Evolutionary conservation across 2,329 filamentous ascomycete species (phyloP), one percentile per base, ranked within the genome.

Genomic region (Fusarium albosuccineum): DNA sequence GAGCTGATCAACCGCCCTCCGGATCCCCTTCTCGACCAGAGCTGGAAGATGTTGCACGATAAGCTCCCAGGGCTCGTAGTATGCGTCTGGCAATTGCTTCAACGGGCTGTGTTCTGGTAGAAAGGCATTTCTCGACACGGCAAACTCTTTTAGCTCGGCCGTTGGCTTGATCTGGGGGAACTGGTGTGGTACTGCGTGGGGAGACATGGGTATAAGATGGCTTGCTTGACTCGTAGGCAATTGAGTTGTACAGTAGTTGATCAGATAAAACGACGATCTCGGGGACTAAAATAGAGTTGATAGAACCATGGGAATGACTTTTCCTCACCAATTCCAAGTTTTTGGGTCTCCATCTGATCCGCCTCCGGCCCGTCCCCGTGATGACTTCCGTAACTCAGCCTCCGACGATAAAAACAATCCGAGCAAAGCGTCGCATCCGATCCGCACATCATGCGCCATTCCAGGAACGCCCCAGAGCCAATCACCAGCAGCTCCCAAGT

Each of bases 11-110:
- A 96, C 85, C 5, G 87, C 83, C 1, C 83, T 77, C 40, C 91
- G 87, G 34, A 97, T 81, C 37, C 87, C 83, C 68, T 85, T 86
- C 26, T 91, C 80, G 29, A 97, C 83, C 8, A 94, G 80, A 0
- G 82, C 78, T 33, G 94, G 89, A 5, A 97, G 81, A 54, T 91
- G 88, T 16, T 85, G 82, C 2, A 90, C 85, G 3, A 96, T 79
- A 0, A 85, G 78, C 76, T 97, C 94, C 94, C 94, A 97, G 30
- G 89, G 88, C 41, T 86, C 81, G 73, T 97, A 97, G 79, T 95
- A 96, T 0, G 86, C 72, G 70, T 93, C 86, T 1, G 90, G 84
- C 5, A 97, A 83, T 16, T 79, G 72, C 17, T 86, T 82, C 1
- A 94, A 81, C 0, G 93, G 94, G n/a, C 85, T 81, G 17, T 90